These are phyloP conservation scores for Diaporthe amygdali DNA, from an alignment of 2,329 filamentous ascomycete genomes.

Conservation along the genomic window DNA sequence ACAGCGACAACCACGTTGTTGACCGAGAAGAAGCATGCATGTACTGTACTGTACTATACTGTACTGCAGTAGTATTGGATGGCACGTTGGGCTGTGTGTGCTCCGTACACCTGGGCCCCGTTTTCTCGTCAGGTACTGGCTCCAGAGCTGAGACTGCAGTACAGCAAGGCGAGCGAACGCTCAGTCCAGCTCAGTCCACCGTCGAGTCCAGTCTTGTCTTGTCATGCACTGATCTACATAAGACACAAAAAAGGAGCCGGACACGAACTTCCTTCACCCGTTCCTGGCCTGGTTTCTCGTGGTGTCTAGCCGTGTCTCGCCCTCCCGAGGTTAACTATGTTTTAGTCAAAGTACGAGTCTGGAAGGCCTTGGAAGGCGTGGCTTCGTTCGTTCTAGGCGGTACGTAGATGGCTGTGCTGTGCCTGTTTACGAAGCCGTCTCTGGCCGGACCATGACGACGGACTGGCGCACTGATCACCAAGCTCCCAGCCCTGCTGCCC, in stretches of 20 bases:
- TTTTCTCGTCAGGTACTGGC: background rate
- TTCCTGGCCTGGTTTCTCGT: background rate
- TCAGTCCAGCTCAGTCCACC: no score
- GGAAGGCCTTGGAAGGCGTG: no score
- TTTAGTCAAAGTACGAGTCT: constrained; percentile 1
- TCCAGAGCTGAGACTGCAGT: background rate
- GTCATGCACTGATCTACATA: background rate
- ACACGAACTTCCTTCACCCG: background rate
- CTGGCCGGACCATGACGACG: background rate
- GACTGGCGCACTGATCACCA: constrained; percentile 6
- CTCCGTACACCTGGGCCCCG: constrained; percentile 3
- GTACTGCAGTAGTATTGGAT: background rate
- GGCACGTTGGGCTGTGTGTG: background rate
- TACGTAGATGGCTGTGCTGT: background rate
- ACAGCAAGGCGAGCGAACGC: no score
- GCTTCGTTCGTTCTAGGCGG: background rate
- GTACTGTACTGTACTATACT: no score
- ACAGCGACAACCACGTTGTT: background rate
- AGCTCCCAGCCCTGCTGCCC: background rate
- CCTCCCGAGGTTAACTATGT: background rate
- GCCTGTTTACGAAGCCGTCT: background rate
- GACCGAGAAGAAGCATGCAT: background rate
- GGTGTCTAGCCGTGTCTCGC: background rate
- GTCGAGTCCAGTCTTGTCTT: no score
- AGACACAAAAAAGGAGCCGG: background rate